A percentile compares a stretch with the other conserved stretches of the same genome.
Conservation (phyloP, 306 rosid species). For the Cercis canadensis region DNA sequence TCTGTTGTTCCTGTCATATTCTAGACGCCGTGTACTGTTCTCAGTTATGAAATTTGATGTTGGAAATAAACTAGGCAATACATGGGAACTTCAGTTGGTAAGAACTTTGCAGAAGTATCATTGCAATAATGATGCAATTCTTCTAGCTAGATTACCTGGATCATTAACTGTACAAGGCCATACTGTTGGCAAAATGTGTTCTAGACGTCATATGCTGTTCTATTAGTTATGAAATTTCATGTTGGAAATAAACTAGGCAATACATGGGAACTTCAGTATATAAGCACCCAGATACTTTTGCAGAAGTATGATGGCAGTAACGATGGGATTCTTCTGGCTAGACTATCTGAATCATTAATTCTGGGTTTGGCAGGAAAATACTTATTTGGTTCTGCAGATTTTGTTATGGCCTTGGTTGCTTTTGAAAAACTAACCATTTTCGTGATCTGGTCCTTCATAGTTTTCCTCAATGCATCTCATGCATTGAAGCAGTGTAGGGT, state of each 20-base stretch:
- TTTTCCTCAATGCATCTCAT: conserved; percentile 10
- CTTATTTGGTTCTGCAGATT: not conserved
- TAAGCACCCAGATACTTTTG: not conserved
- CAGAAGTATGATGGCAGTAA: not conserved
- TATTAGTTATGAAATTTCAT: not conserved
- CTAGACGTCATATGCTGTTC: conserved; percentile 22
- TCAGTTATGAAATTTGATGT: no score
- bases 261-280: not conserved
- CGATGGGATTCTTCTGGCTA: not conserved
- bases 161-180: no score
- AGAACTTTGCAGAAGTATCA: no score
- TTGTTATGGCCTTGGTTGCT: conserved; percentile 13
- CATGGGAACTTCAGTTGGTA: no score
- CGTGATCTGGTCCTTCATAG: not conserved
- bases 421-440: conserved; percentile 4
- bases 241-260: not conserved
- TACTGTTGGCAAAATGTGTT: conserved; percentile 14
- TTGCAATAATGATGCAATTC: no score
- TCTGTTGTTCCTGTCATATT: no score
- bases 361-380: not conserved
- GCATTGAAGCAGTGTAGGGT: conserved; percentile 29
- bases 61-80: no score
- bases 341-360: not conserved
- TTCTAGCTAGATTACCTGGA: no score
- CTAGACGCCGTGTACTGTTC: no score